Base-by-base conservation (phyloP, 257 asterid genomes). In the Agastache rugosa region DNA sequence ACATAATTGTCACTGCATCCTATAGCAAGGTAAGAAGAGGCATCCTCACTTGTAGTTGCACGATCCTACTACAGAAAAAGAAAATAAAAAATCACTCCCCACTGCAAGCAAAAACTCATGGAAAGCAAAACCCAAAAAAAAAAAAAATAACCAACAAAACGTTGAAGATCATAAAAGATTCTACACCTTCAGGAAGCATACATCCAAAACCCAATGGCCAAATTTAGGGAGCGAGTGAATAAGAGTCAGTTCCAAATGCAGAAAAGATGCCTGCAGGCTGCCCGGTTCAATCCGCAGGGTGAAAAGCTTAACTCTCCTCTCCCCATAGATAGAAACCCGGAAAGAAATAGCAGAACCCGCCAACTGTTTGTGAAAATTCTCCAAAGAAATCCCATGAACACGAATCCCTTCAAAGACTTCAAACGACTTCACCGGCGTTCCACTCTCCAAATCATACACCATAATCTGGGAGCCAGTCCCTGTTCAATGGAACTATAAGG, bases 391-490 rank as follows among this genome's bases (percentile, higher is more conserved):
- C 12, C 99, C 99, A 80, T 92, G 99, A 71, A 94, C 97, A 25
- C 99, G 97, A 76, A 87, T 85, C 62, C 99, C 99, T 16, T 94
- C 85, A 60, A 94, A 90, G 14, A 89, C 97, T 80, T 87, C 87
- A 73, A 92, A 85, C 71, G 96, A 87, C 54, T 47, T 81, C 54
- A 87, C 58, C 39, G 78, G 64, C 27, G 77, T 67, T 51, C 91
- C 93, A 27, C 73, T 78, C 25, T 64, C 75, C 78, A 92, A 77
- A 71, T 87, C 90, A 69, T 89, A 86, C 47, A 90, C 90, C 50
- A 85, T 77, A 77, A 92, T 83, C 85, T 92, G 93, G 8, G 99
- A 91, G 31, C 99, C 99, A 54, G 93, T 88, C 64, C 98, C 98
- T 93, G 90, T 16, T 4, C 58, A 20, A 56, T 20, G 19, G n/a